phyloP scores from a whole-genome alignment of 148 eudicot species.

The Rhododendron ovatum region DNA sequence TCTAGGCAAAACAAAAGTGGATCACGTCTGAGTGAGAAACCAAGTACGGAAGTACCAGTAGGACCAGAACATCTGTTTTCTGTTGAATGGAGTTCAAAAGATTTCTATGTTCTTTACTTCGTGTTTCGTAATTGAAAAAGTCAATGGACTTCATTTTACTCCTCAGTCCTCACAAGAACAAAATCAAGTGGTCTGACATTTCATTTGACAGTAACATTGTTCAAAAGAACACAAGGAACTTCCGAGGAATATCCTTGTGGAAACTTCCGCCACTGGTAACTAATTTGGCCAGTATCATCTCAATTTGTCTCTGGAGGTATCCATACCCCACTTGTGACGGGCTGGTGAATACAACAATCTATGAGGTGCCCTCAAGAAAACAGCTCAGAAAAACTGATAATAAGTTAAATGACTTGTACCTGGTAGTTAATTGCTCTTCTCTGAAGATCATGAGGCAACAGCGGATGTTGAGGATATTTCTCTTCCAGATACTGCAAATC shows the following conservation, averaged over 20 bases:
- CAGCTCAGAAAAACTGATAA: background rate
- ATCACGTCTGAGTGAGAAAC: background rate
- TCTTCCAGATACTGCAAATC: constrained; percentile 74
- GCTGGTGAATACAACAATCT: background rate
- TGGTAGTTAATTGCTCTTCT: constrained; percentile 72
- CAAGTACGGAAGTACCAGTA: background rate
- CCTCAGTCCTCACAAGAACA: background rate
- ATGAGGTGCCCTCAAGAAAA: background rate
- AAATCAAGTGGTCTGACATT: background rate
- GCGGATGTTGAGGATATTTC: constrained; percentile 74
- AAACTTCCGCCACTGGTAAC: background rate
- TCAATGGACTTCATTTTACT: background rate
- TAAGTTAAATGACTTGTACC: too few relatives aligned
- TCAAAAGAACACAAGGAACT: background rate
- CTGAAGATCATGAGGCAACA: constrained; percentile 73
- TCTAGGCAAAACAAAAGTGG: background rate
- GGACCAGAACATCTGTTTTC: background rate
- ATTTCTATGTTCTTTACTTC: background rate
- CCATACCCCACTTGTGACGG: background rate
- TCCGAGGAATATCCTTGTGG: background rate
- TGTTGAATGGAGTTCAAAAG: background rate
- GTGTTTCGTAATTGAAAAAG: background rate
- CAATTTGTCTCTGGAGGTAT: background rate
- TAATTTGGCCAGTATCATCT: background rate
- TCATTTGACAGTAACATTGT: background rate